Percentiles rank a stretch among this genome's conserved stretches.
Conservation (phyloP, 139 green algal genomes). For the Tetraselmis chui region DNA sequence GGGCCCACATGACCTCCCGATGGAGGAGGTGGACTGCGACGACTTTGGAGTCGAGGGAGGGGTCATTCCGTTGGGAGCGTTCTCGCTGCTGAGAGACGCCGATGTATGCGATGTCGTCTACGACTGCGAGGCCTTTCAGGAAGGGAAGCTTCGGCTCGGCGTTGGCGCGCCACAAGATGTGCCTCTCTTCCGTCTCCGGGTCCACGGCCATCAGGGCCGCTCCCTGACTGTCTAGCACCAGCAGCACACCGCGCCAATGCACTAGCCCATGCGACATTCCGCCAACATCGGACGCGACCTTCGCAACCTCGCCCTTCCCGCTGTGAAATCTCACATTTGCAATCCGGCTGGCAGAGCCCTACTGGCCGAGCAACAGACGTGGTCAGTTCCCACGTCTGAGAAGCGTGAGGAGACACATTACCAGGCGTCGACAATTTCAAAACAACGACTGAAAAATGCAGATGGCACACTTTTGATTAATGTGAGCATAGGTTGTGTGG, state of each 20-base stretch:
- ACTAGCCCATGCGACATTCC: slow-evolving; percentile 56
- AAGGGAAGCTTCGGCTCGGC: slow-evolving; percentile 32
- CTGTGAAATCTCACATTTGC: background rate
- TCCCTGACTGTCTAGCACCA: slow-evolving; percentile 54
- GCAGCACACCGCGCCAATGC: slow-evolving; percentile 25
- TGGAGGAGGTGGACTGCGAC: slow-evolving; percentile 49
- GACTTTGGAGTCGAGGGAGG: slow-evolving; percentile 35
- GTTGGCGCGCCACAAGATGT: slow-evolving; percentile 19
- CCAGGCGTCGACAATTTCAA: slow-evolving; percentile 30
- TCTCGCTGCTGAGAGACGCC: slow-evolving; percentile 32
- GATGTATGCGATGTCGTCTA: slow-evolving; percentile 73
- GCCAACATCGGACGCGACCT: slow-evolving; percentile 28
- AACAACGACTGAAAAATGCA: slow-evolving; percentile 36
- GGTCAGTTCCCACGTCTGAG: too few relatives aligned
- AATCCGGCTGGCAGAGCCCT: background rate
- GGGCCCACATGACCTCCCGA: slow-evolving; percentile 46
- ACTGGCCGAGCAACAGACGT: too few relatives aligned
- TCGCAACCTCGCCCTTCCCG: background rate
- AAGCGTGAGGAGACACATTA: slow-evolving; percentile 17
- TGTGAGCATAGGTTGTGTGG: background rate
- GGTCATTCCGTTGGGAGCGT: slow-evolving; percentile 17
- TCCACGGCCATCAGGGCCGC: slow-evolving; percentile 34
- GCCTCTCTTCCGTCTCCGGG: background rate
- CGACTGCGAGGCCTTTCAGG: slow-evolving; percentile 63
- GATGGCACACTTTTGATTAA: background rate